Evolutionary conservation across 345 rosid species (phyloP).

Genomic region (Gossypioides kirkii): DNA sequence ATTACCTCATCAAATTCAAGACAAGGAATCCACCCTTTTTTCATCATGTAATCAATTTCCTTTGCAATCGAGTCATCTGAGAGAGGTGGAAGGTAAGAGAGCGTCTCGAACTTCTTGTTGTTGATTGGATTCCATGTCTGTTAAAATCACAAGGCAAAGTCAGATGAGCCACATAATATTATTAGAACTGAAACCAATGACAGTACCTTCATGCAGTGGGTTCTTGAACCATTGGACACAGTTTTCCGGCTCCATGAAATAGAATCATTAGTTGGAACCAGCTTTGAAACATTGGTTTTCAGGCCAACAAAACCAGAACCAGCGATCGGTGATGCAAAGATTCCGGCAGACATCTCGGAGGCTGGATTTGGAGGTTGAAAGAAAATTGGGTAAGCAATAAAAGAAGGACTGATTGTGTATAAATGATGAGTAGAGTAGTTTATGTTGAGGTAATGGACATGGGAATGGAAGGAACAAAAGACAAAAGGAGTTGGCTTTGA

Average conservation of each 20-base stretch:
- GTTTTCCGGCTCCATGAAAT: slow-evolving; percentile 40
- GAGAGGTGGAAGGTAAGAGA: slow-evolving; percentile 50
- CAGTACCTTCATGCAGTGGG: slow-evolving; percentile 57
- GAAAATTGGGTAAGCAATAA: neutral
- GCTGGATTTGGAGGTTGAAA: neutral
- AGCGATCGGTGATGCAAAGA: slow-evolving; percentile 31
- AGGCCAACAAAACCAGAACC: slow-evolving; percentile 32
- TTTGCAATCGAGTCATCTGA: slow-evolving; percentile 43
- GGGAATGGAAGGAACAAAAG: neutral
- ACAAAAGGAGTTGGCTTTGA: slow-evolving; percentile 15
- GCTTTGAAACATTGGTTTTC: slow-evolving; percentile 25
- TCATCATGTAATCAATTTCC: slow-evolving; percentile 62
- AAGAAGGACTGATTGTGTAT: neutral
- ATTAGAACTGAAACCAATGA: neutral
- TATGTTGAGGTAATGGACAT: neutral
- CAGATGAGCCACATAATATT: neutral
- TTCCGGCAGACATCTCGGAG: slow-evolving; percentile 38
- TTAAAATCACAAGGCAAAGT: neutral
- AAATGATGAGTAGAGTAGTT: neutral
- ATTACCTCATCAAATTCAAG: slow-evolving; percentile 67
- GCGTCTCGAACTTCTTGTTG: slow-evolving; percentile 51
- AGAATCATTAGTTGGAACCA: slow-evolving; percentile 29
- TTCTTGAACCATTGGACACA: slow-evolving; percentile 51
- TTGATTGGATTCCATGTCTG: slow-evolving; percentile 69
- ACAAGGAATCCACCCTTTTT: slow-evolving; percentile 66